Evolutionary conservation across 129 eudicot species (phyloP), one percentile per base, ranked within the genome.

Genomic region (Chrysanthemum seticuspe): DNA sequence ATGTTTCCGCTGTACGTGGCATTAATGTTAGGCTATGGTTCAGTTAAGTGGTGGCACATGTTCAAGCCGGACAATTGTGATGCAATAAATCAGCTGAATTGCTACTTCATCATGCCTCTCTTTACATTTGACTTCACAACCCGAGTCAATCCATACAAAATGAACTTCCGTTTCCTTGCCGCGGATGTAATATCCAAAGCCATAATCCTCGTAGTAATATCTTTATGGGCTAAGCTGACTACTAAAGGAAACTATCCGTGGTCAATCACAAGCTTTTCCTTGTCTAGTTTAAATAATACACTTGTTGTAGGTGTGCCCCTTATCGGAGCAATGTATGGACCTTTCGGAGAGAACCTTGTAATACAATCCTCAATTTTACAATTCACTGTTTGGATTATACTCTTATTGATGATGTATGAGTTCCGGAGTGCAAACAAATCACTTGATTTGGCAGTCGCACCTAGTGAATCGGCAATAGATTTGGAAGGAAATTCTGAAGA

Each of bases 1-100:
- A 82, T 87, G 92, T 65, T 78, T 51, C 96, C 96, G 2, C 93
- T 89, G 21, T 89, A 87, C 13, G 78, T 76, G 10, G 85, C 93
- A 1, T 68, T 89, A 10, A 44, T 16, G 0, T 61, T 89, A 55
- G 96, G 96, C 5, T 90, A 81, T 11, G 83, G 80, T 6, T 87
- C 94, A 0, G 88, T 90, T 18, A 87, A 78, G 44, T 60, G 65
- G 44, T 60, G 44, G 16, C 65, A 56, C 10, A 80, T 87, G 81
- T 85, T 90, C 82, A 85, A 76, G 7, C 83, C 88, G 0, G 87
- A 83, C 4, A 91, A 90, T 2, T 73, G 88, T 45, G 84, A 83
- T 62, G 93, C 90, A n/a, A 87, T 90, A 5, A 87, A 83, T 68
- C 83, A 83, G 3, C 83, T 90, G 59, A 76, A 54, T 40, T 87